Conservation (phyloP, 345 rosid genomes). For the Rubroshorea leprosula region DNA sequence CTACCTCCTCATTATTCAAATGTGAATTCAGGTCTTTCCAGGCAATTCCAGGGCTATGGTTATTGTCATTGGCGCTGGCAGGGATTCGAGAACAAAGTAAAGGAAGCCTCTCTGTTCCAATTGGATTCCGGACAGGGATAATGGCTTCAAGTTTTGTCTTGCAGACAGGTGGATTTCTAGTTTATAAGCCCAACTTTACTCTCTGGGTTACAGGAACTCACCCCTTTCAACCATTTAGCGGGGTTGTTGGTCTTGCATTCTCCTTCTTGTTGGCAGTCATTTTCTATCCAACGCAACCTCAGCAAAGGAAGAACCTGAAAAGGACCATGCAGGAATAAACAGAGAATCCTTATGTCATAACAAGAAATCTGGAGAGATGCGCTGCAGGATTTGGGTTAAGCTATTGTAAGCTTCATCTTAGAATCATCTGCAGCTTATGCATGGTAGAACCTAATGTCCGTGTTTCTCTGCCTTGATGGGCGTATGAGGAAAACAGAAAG, state of each 20-base stretch:
- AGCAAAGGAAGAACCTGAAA: constrained; percentile 7
- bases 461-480: neutral
- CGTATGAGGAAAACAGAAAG: neutral
- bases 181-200: constrained; percentile 36
- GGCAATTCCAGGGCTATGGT: constrained; percentile 75
- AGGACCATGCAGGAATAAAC: constrained; percentile 8
- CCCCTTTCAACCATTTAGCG: constrained; percentile 77
- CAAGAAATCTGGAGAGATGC: neutral
- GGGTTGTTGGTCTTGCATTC: constrained; percentile 61
- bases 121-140: constrained; percentile 67
- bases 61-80: constrained; percentile 60
- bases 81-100: constrained; percentile 52
- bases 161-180: constrained; percentile 57
- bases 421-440: neutral
- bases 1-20: neutral
- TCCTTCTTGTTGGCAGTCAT: constrained; percentile 44
- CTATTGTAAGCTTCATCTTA: neutral
- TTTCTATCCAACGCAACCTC: constrained; percentile 51
- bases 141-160: constrained; percentile 59
- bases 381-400: neutral
- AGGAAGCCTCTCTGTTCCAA: constrained; percentile 63
- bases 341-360: neutral
- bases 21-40: constrained; percentile 49
- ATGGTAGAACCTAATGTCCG: neutral
- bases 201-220: constrained; percentile 59